Evolutionary conservation across 495 filamentous ascomycete species (phyloP).

Genomic region (Platismatia glauca): DNA sequence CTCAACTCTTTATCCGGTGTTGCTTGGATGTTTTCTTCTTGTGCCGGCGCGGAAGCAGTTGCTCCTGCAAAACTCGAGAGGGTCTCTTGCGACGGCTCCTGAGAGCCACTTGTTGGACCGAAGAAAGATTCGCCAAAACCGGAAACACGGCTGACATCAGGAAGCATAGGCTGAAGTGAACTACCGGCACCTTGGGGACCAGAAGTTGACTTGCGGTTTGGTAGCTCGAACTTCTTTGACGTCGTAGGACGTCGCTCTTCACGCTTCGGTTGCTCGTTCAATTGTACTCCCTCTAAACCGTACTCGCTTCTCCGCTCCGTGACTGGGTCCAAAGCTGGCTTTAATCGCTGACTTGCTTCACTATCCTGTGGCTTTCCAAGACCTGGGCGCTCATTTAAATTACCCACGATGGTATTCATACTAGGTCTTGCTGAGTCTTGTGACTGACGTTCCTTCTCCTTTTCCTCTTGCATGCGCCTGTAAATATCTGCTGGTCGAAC

Average conservation of each 20-base stretch:
- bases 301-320: slow-evolving; percentile 52
- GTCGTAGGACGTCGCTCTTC: slow-evolving; percentile 17
- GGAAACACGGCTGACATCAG: slow-evolving; percentile 56
- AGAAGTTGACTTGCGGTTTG: slow-evolving; percentile 11
- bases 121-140: slow-evolving; percentile 48
- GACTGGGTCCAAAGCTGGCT: slow-evolving; percentile 43
- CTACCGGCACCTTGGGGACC: slow-evolving; percentile 17
- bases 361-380: slow-evolving; percentile 28
- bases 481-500: slow-evolving; percentile 75
- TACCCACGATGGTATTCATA: slow-evolving; percentile 31
- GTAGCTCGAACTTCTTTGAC: slow-evolving; percentile 20
- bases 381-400: slow-evolving; percentile 9
- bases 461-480: slow-evolving; percentile 60
- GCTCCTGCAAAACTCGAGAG: background rate
- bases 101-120: slow-evolving; percentile 1
- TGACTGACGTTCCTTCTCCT: slow-evolving; percentile 44
- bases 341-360: slow-evolving; percentile 27
- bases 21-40: slow-evolving; percentile 19
- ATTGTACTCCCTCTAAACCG: slow-evolving; percentile 36
- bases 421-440: slow-evolving; percentile 43
- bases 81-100: background rate
- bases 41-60: slow-evolving; percentile 3
- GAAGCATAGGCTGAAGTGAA: slow-evolving; percentile 44
- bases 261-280: slow-evolving; percentile 5
- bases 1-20: slow-evolving; percentile 30